Evolutionary conservation across 208 protist genomes (phyloP), one percentile per base, ranked within the genome.

Genomic region (Leishmania arabica): DNA sequence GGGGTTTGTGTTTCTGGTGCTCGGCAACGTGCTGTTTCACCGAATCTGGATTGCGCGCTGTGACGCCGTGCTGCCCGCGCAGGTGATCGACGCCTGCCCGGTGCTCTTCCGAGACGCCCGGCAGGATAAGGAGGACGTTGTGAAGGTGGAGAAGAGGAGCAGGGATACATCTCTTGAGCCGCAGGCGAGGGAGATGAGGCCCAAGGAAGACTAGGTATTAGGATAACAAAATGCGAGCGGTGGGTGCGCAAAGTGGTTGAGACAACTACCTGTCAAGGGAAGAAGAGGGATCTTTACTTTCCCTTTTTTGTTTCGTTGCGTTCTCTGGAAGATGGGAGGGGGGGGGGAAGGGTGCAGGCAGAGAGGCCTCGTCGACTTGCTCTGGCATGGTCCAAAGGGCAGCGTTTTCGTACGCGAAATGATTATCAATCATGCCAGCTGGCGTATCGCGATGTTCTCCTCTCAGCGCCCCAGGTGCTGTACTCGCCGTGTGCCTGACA

Each of bases 11-110:
- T 77, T 83, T 73, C 83, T 95, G 6, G 79, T 95, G 3, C 73
- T 86, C 54, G 91, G 91, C 51, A 96, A 94, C 77, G 83, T 95
- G 42, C 75, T 95, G 5, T 96, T 93, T 70, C 91, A 95, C 75
- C 75, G 77, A 21, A 78, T 95, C 51, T 90, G 84, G 84, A 83
- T 91, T 58, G 77, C 72, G 11, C 53, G 49, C 56, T 94, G 88
- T 65, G 87, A 90, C 37, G 81, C 90, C 54, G 71, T 92, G 1
- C 84, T 94, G 37, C 90, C 89, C 1, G 31, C 74, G 7, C 49
- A 34, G 31, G 42, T 93, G 37, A 79, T 93, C 7, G 72, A 84
- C n/a, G 37, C 64, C 24, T 91, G 78, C 47, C 84, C 88, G 56
- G 34, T 75, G 34, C 78, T 94, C 4, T 90, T 94, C 19, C 37